phyloP scores from a whole-genome alignment of 768 basidiomycete species.

The Daedaleopsis nitida region DNA sequence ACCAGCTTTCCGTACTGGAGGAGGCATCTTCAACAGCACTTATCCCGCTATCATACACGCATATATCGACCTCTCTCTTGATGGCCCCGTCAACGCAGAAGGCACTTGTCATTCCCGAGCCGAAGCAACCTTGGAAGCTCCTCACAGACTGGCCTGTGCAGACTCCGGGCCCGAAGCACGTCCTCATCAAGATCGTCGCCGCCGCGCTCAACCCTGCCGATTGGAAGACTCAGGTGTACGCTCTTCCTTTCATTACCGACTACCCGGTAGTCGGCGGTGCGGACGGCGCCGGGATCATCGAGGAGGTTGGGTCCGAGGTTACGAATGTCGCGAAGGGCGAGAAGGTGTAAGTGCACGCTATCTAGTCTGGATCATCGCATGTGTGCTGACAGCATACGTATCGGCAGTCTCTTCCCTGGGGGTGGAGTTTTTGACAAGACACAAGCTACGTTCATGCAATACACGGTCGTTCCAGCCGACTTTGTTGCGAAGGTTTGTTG shows the following conservation, averaged over 20 bases:
- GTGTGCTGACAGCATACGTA: not conserved
- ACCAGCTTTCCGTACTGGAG: too few species aligned
- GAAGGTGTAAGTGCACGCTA: conserved; percentile 20
- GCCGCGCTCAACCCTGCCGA: conserved; percentile 36
- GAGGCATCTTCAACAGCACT: too few species aligned
- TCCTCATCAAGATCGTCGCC: conserved; percentile 43
- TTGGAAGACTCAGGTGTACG: conserved; percentile 33
- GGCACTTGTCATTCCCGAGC: not conserved
- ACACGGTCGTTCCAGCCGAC: conserved; percentile 22
- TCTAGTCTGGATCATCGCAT: too few species aligned
- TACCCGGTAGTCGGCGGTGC: conserved; percentile 29
- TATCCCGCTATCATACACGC: too few species aligned
- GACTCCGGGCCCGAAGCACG: conserved; percentile 38
- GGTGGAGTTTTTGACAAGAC: conserved; percentile 2
- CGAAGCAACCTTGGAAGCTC: not conserved
- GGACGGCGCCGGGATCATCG: conserved; percentile 36
- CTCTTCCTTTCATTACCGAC: conserved; percentile 25
- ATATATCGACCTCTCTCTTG: too few species aligned
- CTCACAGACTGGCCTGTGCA: conserved; percentile 25
- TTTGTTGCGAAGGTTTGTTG: conserved; percentile 24
- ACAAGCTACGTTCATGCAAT: conserved; percentile 23
- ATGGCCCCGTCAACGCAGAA: not conserved
- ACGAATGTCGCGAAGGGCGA: conserved; percentile 29
- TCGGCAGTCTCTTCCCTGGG: not conserved
- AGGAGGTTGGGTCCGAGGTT: conserved; percentile 30